A percentile compares a stretch with the other conserved stretches of the same genome.
phyloP scores from a whole-genome alignment of 1,284 basidiomycete species.

The Fomitopsis schrenkii region DNA sequence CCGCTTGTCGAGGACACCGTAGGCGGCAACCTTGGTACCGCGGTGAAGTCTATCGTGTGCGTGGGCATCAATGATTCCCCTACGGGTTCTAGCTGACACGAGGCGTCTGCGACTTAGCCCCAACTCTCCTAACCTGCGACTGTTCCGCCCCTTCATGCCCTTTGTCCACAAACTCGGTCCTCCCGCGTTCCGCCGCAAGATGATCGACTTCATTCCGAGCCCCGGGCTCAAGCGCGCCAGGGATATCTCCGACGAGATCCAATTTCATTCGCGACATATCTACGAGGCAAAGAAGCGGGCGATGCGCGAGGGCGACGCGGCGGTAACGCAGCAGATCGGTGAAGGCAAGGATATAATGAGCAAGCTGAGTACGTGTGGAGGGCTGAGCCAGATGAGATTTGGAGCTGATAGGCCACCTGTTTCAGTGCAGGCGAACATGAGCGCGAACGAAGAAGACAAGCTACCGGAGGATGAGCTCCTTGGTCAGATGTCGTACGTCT shows the following conservation, averaged over 20 bases:
- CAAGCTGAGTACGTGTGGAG: slow-evolving; percentile 33
- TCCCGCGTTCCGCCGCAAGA: not conserved
- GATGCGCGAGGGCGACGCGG: slow-evolving; percentile 31
- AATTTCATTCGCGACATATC: slow-evolving; percentile 28
- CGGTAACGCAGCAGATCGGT: slow-evolving; percentile 27
- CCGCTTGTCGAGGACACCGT: slow-evolving; percentile 7
- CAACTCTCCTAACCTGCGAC: slow-evolving; percentile 1
- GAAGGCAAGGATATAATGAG: slow-evolving; percentile 45
- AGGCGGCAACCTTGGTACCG: not conserved
- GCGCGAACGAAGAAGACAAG: slow-evolving; percentile 5
- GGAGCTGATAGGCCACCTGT: not conserved
- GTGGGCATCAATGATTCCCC: slow-evolving; percentile 13
- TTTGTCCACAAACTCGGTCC: not conserved
- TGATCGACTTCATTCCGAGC: not conserved
- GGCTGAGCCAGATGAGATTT: not conserved
- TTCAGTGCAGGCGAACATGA: slow-evolving; percentile 12
- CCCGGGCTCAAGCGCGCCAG: slow-evolving; percentile 12
- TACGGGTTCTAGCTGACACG: slow-evolving; percentile 18
- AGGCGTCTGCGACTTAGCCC: not conserved
- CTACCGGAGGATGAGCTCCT: slow-evolving; percentile 1
- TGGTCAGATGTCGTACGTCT: slow-evolving; percentile 11
- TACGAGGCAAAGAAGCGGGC: slow-evolving; percentile 36
- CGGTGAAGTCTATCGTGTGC: not conserved
- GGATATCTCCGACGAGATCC: slow-evolving; percentile 7
- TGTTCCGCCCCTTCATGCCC: not conserved